phyloP scores from a whole-genome alignment of 2,329 filamentous ascomycete species.

The Penicillium italicum region DNA sequence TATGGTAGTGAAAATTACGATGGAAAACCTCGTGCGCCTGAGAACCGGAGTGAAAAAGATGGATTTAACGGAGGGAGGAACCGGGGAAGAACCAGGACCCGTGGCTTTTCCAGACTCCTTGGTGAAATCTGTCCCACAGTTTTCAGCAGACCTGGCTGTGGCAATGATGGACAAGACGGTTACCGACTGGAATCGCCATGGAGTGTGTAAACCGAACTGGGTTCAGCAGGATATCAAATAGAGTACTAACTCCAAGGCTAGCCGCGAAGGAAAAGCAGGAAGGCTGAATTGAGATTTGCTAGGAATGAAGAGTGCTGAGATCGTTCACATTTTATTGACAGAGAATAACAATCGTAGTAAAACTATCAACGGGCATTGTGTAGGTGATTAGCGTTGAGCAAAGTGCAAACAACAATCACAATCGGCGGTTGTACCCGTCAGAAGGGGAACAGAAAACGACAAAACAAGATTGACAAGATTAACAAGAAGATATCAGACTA shows the following conservation, averaged over 20 bases:
- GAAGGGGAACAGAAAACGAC: too few species aligned
- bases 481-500: neutral
- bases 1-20: neutral
- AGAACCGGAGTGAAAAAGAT: neutral
- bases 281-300: neutral
- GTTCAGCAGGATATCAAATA: neutral
- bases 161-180: neutral
- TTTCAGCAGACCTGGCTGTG: neutral
- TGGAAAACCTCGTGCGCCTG: neutral
- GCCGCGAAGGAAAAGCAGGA: neutral
- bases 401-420: neutral
- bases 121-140: neutral
- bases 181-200: neutral
- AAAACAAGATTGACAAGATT: neutral
- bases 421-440: neutral
- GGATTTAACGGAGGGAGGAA: neutral
- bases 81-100: neutral
- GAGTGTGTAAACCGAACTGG: neutral
- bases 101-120: neutral
- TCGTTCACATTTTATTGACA: neutral
- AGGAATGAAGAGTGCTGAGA: neutral
- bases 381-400: neutral
- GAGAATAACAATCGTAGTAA: neutral
- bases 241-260: neutral
- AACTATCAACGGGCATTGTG: neutral